Percentiles rank a stretch among this genome's conserved stretches.
phyloP scores from a whole-genome alignment of 2,329 filamentous ascomycete species.

The Massarina eburnea region DNA sequence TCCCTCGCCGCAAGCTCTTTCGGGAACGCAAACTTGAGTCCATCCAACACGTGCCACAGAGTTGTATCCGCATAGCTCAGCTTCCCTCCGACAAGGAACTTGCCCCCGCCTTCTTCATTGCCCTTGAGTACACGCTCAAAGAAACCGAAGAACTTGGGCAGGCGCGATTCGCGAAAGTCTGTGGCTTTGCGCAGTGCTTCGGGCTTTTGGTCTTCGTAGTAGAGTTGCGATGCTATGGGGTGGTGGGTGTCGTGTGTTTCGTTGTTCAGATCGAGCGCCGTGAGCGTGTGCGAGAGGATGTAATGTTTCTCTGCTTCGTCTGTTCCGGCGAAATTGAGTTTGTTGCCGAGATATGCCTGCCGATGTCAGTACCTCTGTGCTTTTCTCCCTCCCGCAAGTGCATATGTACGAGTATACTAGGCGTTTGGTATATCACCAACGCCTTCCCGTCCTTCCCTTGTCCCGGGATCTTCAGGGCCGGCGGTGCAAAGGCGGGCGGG shows the following conservation, averaged over 20 bases:
- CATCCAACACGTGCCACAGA: conserved; percentile 66
- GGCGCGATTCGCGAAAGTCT: conserved; percentile 61
- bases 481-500: conserved; percentile 67
- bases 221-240: conserved; percentile 60
- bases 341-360: conserved; percentile 65
- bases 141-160: conserved; percentile 73
- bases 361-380: background rate
- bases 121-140: conserved; percentile 67
- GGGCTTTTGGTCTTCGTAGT: conserved; percentile 75
- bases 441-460: conserved; percentile 55
- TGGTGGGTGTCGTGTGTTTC: conserved; percentile 78
- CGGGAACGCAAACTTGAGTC: conserved; percentile 67
- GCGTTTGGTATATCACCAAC: conserved; percentile 67
- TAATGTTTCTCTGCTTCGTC: conserved; percentile 56
- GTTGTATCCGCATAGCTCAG: conserved; percentile 74
- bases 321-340: conserved; percentile 58
- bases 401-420: conserved; percentile 62
- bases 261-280: conserved; percentile 70
- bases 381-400: background rate
- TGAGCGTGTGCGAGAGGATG: conserved; percentile 66
- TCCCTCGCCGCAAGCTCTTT: conserved; percentile 62
- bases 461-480: conserved; percentile 58
- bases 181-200: conserved; percentile 62
- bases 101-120: conserved; percentile 58
- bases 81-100: conserved; percentile 66